A percentile compares a stretch with the other conserved stretches of the same genome.
Conservation (phyloP, 2,329 filamentous ascomycete genomes). For the Aspergillus fischeri region DNA sequence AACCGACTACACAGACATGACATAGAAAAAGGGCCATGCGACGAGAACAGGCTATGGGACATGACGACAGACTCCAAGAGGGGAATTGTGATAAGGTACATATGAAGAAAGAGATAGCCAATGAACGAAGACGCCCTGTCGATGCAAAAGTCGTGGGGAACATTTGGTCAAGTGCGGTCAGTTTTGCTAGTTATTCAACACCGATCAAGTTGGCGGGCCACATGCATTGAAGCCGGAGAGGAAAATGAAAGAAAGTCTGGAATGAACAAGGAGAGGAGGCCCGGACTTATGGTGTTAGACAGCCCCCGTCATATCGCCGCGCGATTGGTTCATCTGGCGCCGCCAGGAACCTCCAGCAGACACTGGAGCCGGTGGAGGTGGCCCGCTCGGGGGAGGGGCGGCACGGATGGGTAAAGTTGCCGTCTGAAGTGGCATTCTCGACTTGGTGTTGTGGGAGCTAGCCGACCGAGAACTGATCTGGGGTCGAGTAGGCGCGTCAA, state of each 20-base stretch:
- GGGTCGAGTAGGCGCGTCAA: constrained; percentile 36
- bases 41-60: neutral
- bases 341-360: constrained; percentile 25
- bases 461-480: constrained; percentile 37
- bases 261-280: neutral
- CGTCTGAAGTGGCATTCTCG: constrained; percentile 39
- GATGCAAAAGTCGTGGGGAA: constrained; percentile 21
- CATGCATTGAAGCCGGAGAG: neutral
- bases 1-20: neutral
- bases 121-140: constrained; percentile 19
- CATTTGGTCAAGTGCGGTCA: constrained; percentile 5
- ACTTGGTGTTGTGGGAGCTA: constrained; percentile 35
- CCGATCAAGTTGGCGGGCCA: neutral
- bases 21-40: neutral
- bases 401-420: constrained; percentile 64
- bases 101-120: constrained; percentile 4
- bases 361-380: constrained; percentile 55
- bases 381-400: constrained; percentile 54
- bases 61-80: constrained; percentile 2
- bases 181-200: constrained; percentile 2
- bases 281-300: constrained; percentile 4
- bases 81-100: neutral
- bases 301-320: constrained; percentile 16
- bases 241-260: neutral
- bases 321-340: constrained; percentile 19